phyloP scores from a whole-genome alignment of 2,329 filamentous ascomycete genomes.

The Aspergillus tamarii region DNA sequence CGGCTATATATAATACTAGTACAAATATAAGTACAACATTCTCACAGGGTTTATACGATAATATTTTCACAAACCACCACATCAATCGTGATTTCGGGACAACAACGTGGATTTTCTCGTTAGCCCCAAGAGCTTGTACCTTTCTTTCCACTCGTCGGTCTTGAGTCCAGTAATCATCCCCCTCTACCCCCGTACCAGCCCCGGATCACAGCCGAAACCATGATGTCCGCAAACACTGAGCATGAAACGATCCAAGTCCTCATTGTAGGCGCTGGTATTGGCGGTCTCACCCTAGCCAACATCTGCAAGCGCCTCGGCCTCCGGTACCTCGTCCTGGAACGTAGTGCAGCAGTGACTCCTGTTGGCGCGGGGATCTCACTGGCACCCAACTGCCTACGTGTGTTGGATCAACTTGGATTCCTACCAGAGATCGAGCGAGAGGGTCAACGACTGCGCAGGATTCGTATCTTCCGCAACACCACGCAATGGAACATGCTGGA shows the following conservation, averaged over 20 bases:
- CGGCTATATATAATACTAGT: too few relatives aligned
- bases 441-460: background rate
- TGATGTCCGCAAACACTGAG: too few relatives aligned
- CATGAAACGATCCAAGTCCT: background rate
- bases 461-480: slow-evolving; percentile 6
- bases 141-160: too few relatives aligned
- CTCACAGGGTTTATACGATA: too few relatives aligned
- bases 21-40: too few relatives aligned
- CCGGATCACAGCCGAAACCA: too few relatives aligned
- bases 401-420: slow-evolving; percentile 6
- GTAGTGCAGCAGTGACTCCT: slow-evolving; percentile 1
- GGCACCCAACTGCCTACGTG: slow-evolving; percentile 5
- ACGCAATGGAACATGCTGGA: slow-evolving; percentile 1
- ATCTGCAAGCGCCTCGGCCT: background rate
- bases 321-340: slow-evolving; percentile 5
- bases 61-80: too few relatives aligned
- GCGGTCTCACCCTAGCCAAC: slow-evolving; percentile 3
- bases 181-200: too few relatives aligned
- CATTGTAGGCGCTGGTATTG: slow-evolving; percentile 8
- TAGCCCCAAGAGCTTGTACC: too few relatives aligned
- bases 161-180: too few relatives aligned
- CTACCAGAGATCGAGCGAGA: background rate
- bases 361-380: slow-evolving; percentile 8
- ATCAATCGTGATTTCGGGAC: too few relatives aligned
- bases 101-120: too few relatives aligned